Percentiles rank a stretch among this genome's conserved stretches.
Conservation (phyloP, 192 early-diverging fungal species). For the Mortierella claussenii region DNA sequence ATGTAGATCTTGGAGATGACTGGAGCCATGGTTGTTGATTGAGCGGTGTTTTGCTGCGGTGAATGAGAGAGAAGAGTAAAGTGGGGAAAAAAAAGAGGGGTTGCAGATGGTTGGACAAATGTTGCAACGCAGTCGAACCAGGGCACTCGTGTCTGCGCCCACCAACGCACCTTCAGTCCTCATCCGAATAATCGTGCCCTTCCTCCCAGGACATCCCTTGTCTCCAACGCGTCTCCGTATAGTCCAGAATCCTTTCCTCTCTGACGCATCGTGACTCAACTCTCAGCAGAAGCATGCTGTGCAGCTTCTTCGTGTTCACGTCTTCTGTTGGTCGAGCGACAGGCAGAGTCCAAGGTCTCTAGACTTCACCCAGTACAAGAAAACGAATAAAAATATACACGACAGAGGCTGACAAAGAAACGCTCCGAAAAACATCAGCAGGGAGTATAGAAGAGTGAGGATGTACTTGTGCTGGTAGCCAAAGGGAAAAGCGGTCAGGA, state of each 20-base stretch:
- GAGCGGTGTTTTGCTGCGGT: background rate
- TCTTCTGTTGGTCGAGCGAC: too few species aligned
- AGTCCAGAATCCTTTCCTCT: background rate
- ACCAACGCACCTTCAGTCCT: background rate
- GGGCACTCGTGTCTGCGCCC: background rate
- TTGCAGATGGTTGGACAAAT: background rate
- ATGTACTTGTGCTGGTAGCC: too few species aligned
- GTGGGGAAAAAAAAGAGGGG: conserved; percentile 1
- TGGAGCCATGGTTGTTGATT: conserved; percentile 28
- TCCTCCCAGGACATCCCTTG: background rate
- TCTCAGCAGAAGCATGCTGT: too few species aligned
- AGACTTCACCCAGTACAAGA: too few species aligned
- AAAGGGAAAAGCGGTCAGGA: too few species aligned
- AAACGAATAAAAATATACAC: too few species aligned
- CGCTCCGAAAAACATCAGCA: too few species aligned
- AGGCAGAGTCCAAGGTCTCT: too few species aligned
- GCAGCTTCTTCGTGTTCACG: too few species aligned
- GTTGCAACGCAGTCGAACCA: background rate
- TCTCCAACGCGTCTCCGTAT: background rate
- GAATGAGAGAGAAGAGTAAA: background rate
- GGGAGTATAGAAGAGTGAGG: too few species aligned
- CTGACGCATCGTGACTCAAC: background rate
- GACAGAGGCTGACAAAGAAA: too few species aligned
- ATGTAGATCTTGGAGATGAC: conserved; percentile 55
- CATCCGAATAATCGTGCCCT: background rate